Conservation (phyloP, 805 yeast species). For the Wickerhamiella shivajii region DNA sequence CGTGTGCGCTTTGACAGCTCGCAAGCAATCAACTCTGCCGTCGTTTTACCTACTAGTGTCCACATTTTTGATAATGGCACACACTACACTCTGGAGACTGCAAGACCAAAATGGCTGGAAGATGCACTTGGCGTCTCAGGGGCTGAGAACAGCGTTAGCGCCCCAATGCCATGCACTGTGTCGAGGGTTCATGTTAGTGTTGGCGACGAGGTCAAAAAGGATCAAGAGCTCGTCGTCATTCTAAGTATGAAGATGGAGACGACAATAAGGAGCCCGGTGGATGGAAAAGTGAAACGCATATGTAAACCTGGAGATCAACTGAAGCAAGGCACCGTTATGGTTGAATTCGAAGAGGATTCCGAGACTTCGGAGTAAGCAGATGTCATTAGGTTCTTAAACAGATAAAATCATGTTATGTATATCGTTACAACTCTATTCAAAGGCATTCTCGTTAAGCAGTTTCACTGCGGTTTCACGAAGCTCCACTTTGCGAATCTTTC, state of each 20-base stretch:
- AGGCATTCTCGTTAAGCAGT: constrained; percentile 1
- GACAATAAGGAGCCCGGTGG: constrained; percentile 21
- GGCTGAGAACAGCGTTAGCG: constrained; percentile 16
- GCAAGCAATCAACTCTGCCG: constrained; percentile 18
- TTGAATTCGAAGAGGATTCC: constrained; percentile 23
- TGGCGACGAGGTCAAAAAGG: constrained; percentile 20
- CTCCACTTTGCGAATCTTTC: constrained; percentile 23
- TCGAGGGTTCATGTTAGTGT: constrained; percentile 17
- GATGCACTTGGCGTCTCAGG: constrained; percentile 18
- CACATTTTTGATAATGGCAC: constrained; percentile 21
- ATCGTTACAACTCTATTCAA: no score
- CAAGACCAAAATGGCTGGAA: constrained; percentile 21
- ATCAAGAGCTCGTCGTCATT: constrained; percentile 20
- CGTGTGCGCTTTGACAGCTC: constrained; percentile 2
- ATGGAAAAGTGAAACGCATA: constrained; percentile 19
- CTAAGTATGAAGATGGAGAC: constrained; percentile 25
- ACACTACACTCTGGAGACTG: constrained; percentile 17
- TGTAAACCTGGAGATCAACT: constrained; percentile 22
- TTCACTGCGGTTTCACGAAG: constrained; percentile 14
- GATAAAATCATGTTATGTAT: no score
- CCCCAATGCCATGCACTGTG: constrained; percentile 24
- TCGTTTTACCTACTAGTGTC: constrained; percentile 12
- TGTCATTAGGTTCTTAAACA: no score
- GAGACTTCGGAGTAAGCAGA: no score
- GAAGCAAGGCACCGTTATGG: constrained; percentile 21